Evolutionary conservation across 208 protist genomes (phyloP).

Genomic region (Crithidia brevicula): DNA sequence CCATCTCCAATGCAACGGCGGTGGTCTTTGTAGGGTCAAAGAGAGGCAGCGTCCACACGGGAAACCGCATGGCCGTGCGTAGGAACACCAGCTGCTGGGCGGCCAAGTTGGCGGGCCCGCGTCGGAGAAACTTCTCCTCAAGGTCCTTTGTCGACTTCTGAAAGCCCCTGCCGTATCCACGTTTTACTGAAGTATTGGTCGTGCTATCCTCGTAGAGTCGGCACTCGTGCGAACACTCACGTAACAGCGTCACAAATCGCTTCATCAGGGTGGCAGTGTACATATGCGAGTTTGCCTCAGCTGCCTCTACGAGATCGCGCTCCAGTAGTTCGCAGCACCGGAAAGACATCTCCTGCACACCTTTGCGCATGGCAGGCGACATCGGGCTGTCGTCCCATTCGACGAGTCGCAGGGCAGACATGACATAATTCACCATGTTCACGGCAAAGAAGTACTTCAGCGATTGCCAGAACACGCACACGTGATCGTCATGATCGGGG

Average conservation of each 20-base stretch:
- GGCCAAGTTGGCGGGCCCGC: background rate
- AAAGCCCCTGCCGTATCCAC: too few species aligned
- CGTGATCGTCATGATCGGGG: background rate
- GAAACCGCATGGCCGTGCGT: background rate
- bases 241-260: background rate
- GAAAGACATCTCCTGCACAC: background rate
- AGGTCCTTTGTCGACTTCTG: background rate
- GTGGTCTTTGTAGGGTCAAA: background rate
- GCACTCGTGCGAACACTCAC: background rate
- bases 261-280: background rate
- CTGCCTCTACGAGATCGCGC: background rate
- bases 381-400: background rate
- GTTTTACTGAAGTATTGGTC: too few species aligned
- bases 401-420: background rate
- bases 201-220: too few species aligned
- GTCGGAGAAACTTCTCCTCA: background rate
- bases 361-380: background rate
- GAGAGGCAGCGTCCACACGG: background rate
- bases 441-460: background rate
- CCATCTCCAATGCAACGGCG: background rate
- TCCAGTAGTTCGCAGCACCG: background rate
- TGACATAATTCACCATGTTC: background rate
- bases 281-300: background rate
- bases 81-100: background rate
- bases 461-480: background rate